Evolutionary conservation across 2,329 filamentous ascomycete species (phyloP).

Genomic region (Geosmithia morbida): DNA sequence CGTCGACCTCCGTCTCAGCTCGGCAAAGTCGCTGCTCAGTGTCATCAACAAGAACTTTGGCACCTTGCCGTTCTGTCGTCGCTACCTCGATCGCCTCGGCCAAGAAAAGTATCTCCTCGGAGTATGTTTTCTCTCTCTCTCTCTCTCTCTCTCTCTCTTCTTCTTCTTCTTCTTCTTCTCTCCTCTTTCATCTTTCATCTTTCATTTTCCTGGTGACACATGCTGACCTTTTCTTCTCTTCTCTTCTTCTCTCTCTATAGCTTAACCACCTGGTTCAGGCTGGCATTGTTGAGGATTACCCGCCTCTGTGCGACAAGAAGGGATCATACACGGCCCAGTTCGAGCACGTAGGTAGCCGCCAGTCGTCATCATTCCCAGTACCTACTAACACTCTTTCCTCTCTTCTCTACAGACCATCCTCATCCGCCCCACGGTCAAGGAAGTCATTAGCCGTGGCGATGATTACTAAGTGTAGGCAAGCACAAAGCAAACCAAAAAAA

Average conservation of each 20-base stretch:
- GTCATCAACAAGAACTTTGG: conserved; percentile 96
- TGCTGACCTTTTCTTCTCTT: neutral
- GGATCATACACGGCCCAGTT: conserved; percentile 90
- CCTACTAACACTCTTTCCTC: conserved; percentile 1
- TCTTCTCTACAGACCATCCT: conserved; percentile 54
- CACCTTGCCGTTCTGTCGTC: conserved; percentile 77
- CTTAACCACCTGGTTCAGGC: conserved; percentile 73
- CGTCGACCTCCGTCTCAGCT: conserved; percentile 61
- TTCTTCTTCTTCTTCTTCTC: too few relatives aligned
- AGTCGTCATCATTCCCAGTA: conserved; percentile 2
- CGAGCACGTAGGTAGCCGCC: conserved; percentile 61
- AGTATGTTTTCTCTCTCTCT: conserved; percentile 30
- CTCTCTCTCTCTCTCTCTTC: too few relatives aligned
- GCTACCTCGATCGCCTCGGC: conserved; percentile 84
- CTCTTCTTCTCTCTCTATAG: too few relatives aligned
- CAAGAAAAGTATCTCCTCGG: conserved; percentile 90
- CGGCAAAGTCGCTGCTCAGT: conserved; percentile 71
- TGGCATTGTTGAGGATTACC: conserved; percentile 82
- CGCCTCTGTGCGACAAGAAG: conserved; percentile 80
- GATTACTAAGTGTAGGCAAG: too few relatives aligned
- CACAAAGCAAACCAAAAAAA: too few relatives aligned
- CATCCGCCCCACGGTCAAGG: conserved; percentile 67
- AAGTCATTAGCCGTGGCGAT: conserved; percentile 74
- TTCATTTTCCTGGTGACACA: too few relatives aligned
- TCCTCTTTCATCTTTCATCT: neutral